Evolutionary conservation across 768 basidiomycete genomes (phyloP).

Genomic region (Kwoniella mangroviensis): DNA sequence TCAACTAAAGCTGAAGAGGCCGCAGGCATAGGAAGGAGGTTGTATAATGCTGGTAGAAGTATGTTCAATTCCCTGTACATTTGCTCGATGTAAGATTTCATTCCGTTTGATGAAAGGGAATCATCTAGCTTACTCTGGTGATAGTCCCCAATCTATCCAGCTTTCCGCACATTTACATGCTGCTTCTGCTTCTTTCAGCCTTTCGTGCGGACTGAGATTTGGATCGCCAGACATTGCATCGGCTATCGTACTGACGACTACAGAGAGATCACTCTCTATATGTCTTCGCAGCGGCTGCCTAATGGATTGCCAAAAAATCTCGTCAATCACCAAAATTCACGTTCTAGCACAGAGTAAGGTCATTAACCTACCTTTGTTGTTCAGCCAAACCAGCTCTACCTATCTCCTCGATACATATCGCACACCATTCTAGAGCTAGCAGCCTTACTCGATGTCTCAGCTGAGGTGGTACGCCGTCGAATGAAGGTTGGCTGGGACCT

Average conservation of each 20-base stretch:
- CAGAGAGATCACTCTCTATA: constrained; percentile 69
- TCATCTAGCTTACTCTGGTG: constrained; percentile 65
- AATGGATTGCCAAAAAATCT: background rate
- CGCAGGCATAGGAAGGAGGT: constrained; percentile 68
- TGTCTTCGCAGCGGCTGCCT: constrained; percentile 59
- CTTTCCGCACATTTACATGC: constrained; percentile 80
- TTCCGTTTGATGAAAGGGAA: background rate
- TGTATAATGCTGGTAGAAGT: constrained; percentile 63
- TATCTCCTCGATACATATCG: constrained; percentile 83
- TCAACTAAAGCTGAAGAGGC: constrained; percentile 74
- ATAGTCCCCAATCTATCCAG: constrained; percentile 74
- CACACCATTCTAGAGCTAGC: constrained; percentile 60
- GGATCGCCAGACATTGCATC: constrained; percentile 61
- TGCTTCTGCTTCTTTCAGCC: constrained; percentile 65
- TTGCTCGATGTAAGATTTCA: background rate
- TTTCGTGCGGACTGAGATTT: constrained; percentile 16
- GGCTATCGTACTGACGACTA: constrained; percentile 73
- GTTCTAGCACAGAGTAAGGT: background rate
- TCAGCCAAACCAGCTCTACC: constrained; percentile 74
- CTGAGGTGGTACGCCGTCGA: background rate
- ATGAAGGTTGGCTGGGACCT: constrained; percentile 5
- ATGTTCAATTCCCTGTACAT: constrained; percentile 69
- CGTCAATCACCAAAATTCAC: too few relatives aligned
- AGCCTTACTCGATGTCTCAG: constrained; percentile 28
- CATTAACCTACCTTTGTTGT: constrained; percentile 66